Percentiles rank a stretch among this genome's conserved stretches.
Conservation (phyloP, 495 filamentous ascomycete species). For the Tuber umbilicatum region DNA sequence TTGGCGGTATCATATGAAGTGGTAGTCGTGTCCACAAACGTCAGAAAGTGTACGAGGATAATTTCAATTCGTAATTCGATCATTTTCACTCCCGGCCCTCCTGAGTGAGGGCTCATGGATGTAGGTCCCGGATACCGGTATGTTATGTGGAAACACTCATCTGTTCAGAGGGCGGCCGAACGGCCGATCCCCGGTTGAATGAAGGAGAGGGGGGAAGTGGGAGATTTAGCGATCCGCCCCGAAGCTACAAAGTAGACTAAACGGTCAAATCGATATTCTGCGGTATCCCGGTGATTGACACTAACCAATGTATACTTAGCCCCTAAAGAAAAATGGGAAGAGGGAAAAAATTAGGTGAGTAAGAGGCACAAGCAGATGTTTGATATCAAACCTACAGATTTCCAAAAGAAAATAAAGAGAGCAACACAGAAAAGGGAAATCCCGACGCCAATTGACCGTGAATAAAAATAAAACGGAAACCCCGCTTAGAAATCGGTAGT, state of each 20-base stretch:
- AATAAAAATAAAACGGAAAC: constrained; percentile 4
- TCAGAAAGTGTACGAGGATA: too few relatives aligned
- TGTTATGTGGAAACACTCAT: background rate
- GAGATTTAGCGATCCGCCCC: background rate
- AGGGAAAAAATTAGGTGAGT: background rate
- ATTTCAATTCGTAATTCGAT: background rate
- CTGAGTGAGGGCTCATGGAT: background rate
- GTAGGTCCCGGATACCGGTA: background rate
- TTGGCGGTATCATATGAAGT: too few relatives aligned
- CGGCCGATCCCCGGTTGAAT: background rate
- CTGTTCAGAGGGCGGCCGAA: background rate
- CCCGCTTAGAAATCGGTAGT: constrained; percentile 10
- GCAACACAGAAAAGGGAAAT: background rate
- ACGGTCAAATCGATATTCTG: background rate
- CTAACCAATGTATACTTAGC: background rate
- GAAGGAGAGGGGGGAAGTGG: background rate
- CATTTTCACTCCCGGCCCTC: background rate
- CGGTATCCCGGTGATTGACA: background rate
- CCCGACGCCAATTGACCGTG: background rate
- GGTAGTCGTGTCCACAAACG: too few relatives aligned
- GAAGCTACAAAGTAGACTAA: background rate
- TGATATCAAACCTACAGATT: background rate
- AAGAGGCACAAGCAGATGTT: background rate
- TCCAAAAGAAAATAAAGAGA: background rate
- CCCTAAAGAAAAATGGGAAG: background rate